Evolutionary conservation across 164 flowering plant genomes (phyloP).

Genomic region (Aristolochia fimbriata): DNA sequence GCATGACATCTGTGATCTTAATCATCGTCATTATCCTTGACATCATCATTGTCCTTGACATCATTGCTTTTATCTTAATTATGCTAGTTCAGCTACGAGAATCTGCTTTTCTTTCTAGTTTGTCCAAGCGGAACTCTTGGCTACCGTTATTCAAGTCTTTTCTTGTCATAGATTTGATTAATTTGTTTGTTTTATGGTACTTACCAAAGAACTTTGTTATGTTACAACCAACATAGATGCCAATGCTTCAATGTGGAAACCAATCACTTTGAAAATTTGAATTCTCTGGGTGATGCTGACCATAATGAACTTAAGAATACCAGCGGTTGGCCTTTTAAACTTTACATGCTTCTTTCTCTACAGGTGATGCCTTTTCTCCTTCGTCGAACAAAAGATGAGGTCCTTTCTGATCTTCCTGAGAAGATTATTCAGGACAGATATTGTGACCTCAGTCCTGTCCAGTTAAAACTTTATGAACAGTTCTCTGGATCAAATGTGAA

Average conservation of each 20-base stretch:
- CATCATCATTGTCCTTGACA: too few relatives aligned
- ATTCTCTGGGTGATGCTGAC: too few relatives aligned
- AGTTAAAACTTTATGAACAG: constrained; percentile 81
- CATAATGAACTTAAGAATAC: too few relatives aligned
- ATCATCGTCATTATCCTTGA: too few relatives aligned
- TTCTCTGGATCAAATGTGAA: constrained; percentile 83
- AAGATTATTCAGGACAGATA: constrained; percentile 97
- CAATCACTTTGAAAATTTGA: too few relatives aligned
- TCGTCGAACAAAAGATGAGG: constrained; percentile 96
- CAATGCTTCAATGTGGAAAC: too few relatives aligned
- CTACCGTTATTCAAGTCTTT: background rate
- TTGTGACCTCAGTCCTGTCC: constrained; percentile 90
- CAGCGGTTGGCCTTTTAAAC: background rate
- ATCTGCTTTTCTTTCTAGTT: too few relatives aligned
- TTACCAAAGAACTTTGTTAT: too few relatives aligned
- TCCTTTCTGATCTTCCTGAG: constrained; percentile 91
- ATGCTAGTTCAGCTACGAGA: too few relatives aligned
- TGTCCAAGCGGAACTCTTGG: background rate
- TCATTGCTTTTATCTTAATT: too few relatives aligned
- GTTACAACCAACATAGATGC: too few relatives aligned
- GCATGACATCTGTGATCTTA: too few relatives aligned
- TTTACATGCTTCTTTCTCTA: constrained; percentile 1
- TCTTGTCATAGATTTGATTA: background rate
- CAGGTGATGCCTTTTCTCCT: constrained; percentile 99
- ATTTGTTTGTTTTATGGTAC: background rate